Percentiles rank a stretch among this genome's conserved stretches.
Conservation (phyloP, 257 asterid genomes). For the Linderniella brevidens region DNA sequence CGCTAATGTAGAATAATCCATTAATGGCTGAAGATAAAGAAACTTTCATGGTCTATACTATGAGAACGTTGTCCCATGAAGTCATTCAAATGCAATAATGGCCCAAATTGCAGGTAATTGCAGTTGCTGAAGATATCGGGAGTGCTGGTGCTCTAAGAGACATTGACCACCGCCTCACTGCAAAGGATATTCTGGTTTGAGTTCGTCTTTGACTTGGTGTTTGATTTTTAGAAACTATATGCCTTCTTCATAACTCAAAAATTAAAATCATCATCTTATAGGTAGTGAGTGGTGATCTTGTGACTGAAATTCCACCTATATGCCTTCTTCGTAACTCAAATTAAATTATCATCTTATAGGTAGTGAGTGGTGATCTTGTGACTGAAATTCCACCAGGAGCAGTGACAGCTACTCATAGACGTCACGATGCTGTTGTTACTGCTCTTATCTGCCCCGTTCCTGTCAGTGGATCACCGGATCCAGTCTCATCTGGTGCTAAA, state of each 20-base stretch:
- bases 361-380: slow-evolving; percentile 92
- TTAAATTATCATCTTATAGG: slow-evolving; percentile 36
- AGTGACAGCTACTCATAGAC: slow-evolving; percentile 85
- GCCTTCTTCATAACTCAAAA: too few species aligned
- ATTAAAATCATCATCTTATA: slow-evolving; percentile 20
- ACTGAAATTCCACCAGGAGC: slow-evolving; percentile 91
- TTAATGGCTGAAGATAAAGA: too few species aligned
- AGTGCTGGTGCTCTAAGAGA: slow-evolving; percentile 96
- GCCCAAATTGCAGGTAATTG: slow-evolving; percentile 52
- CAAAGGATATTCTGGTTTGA: slow-evolving; percentile 75
- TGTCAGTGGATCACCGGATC: slow-evolving; percentile 66
- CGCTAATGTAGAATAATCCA: too few species aligned
- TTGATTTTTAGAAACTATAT: background rate
- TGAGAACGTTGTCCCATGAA: too few species aligned
- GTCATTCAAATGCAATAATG: slow-evolving; percentile 7
- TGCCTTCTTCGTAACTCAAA: too few species aligned
- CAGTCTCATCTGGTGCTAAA: slow-evolving; percentile 76
- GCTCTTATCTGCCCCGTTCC: slow-evolving; percentile 93
- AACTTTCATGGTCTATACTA: too few species aligned
- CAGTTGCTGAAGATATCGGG: slow-evolving; percentile 92
- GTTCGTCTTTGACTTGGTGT: slow-evolving; percentile 8
- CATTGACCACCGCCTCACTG: slow-evolving; percentile 72
- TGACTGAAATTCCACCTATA: slow-evolving; percentile 59
- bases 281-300: slow-evolving; percentile 97
- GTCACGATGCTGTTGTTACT: slow-evolving; percentile 90